Evolutionary conservation across 805 yeast species (phyloP), one percentile per base, ranked within the genome.

Genomic region (Barnettozyma pratensis): DNA sequence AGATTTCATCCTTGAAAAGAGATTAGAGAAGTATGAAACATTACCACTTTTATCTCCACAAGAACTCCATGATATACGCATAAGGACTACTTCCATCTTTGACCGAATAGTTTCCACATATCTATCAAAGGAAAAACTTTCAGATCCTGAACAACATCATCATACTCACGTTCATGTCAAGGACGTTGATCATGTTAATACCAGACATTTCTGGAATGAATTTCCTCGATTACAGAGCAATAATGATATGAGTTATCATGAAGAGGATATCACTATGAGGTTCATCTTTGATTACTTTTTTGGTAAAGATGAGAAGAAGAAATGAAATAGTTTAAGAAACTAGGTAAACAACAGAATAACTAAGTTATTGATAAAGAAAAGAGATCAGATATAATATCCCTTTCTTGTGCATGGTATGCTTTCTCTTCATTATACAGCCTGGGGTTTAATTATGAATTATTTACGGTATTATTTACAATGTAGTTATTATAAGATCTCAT

Each of bases 151-250:
- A 29, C 27, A 45, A 10, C 46, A 42, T 25, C 50, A 52, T n/a
- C 50, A 57, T 30, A 25, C 35, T 12, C 49, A 48, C 41, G 45
- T 40, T 9, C 45, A 46, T 40, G 42, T 46, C 7, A 52, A 46
- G 19, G 44, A 45, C 19, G 52, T 48, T 27, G 47, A 52, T 32
- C 56, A 53, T 42, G 56, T 54, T 6, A 46, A 45, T 25, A 41
- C 44, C n/a, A 37, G 35, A 11, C 58, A 57, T 34, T 61, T 61
- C 46, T 57, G 53, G 48, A 51, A 61, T 39, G 65, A 61, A 48
- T 61, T 59, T 42, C 65, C 65, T 4, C 43, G 63, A 14, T 54
- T 55, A 39, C 63, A 59, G 45, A 57, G 58, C 25, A 59, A 61
- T 47, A 53, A 55, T 41, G 65, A 61, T 38, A 37, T 54, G 47